Evolutionary conservation across 2,329 filamentous ascomycete species (phyloP), one percentile per base, ranked within the genome.

Genomic region (Diplodia mutila): DNA sequence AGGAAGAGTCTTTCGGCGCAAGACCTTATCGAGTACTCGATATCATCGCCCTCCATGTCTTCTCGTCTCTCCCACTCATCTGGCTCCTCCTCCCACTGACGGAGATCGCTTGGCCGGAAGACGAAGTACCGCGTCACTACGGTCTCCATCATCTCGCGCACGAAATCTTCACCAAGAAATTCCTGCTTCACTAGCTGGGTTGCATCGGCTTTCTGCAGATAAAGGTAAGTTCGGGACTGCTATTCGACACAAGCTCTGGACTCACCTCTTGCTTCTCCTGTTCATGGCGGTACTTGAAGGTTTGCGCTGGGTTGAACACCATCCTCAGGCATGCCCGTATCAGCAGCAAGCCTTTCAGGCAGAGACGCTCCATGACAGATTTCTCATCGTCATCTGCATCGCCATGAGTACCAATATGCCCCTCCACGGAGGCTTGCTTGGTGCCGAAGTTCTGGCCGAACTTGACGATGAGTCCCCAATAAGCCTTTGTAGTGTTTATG

Each of bases 61-160:
- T 97, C 93, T 73, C 90, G 89, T 71, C 91, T 90, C 78, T 97
- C 94, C 94, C 95, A 99, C 65, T 96, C 93, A 77, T 99, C 93
- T 0, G 94, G 93, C 68, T 97, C 93, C 75, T 96, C 91, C 75
- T 96, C 91, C 95, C 95, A 99, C 68, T 93, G 91, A 69, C 93
- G 89, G 0, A 98, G 86, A 78, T 99, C 95, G 63, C 89, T 88
- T 68, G 91, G 87, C 39, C 93, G 88, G 77, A 98, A 95, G 46
- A 95, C 86, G 76, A 99, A 95, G 72, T 97, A 92, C 73, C 91
- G 90, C 0, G 91, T 93, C 63, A 99, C 91, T 67, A 97, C 88
- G 14, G 90, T 84, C 71, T 95, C 92, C 76, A 95, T 92, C 72
- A 97, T 90, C 71, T 94, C 88, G 18, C 90, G 83, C 2, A 97